These are phyloP conservation scores for Mucuna pruriens DNA, from an alignment of 306 rosid genomes.

Conservation along the genomic window DNA sequence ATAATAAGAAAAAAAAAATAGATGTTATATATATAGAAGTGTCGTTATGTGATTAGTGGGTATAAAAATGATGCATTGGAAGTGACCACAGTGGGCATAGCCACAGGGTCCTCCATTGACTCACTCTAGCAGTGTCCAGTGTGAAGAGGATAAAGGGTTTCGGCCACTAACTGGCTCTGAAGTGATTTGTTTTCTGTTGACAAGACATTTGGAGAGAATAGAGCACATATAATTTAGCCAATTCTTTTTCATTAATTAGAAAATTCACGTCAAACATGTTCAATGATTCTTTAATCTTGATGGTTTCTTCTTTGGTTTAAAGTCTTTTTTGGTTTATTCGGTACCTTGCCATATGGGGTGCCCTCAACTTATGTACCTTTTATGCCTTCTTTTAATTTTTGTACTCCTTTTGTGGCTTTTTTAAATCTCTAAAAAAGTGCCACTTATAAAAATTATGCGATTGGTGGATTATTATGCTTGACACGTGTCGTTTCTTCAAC, in stretches of 20 bases:
- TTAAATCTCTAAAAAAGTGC: background rate
- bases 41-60: too few relatives aligned
- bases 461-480: constrained; percentile 1
- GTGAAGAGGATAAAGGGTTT: constrained; percentile 30
- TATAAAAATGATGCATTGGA: constrained; percentile 15
- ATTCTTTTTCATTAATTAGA: background rate
- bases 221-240: constrained; percentile 17
- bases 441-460: background rate
- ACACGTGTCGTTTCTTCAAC: constrained; percentile 13
- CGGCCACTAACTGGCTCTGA: constrained; percentile 15
- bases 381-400: background rate
- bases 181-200: constrained; percentile 23
- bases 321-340: background rate
- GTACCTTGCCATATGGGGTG: constrained; percentile 8
- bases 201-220: constrained; percentile 33
- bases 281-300: constrained; percentile 1
- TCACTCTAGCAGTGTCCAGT: background rate
- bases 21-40: too few relatives aligned
- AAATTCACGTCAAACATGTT: constrained; percentile 19
- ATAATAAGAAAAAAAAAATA: too few relatives aligned
- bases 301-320: background rate
- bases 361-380: background rate
- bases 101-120: constrained; percentile 40
- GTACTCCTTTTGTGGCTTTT: background rate
- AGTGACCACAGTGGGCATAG: constrained; percentile 54